Percentiles rank a stretch among this genome's conserved stretches.
Evolutionary conservation across 805 yeast genomes (phyloP).

Genomic region (Aciculoconidium aculeatum): DNA sequence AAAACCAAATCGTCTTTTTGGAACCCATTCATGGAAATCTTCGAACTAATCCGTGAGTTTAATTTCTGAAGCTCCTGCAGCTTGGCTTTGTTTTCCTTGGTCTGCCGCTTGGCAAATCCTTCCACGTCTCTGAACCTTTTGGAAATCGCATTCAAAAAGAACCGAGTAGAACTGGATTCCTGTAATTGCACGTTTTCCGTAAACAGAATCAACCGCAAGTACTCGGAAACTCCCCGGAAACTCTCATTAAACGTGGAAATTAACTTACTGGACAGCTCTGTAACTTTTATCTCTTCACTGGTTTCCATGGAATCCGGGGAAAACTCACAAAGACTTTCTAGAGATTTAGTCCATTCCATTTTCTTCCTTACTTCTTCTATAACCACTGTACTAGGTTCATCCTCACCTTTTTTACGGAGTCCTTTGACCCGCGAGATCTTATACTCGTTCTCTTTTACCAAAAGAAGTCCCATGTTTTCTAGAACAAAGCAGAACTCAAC

Average conservation of each 20-base stretch:
- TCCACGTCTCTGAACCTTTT: slow-evolving; percentile 86
- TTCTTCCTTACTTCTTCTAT: slow-evolving; percentile 32
- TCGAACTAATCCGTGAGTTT: slow-evolving; percentile 33
- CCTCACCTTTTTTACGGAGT: slow-evolving; percentile 40
- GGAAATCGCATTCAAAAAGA: slow-evolving; percentile 43
- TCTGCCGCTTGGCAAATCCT: slow-evolving; percentile 75
- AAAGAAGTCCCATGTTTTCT: slow-evolving; percentile 73
- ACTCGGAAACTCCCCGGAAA: slow-evolving; percentile 15
- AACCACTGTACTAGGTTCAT: slow-evolving; percentile 35
- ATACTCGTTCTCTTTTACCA: slow-evolving; percentile 38
- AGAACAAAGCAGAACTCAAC: slow-evolving; percentile 49
- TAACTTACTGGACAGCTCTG: slow-evolving; percentile 12
- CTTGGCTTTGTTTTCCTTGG: slow-evolving; percentile 58
- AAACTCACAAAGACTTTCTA: too few relatives aligned
- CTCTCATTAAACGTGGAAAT: slow-evolving; percentile 12
- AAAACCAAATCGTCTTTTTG: slow-evolving; percentile 71
- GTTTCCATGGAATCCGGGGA: too few relatives aligned
- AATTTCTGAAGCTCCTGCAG: slow-evolving; percentile 41
- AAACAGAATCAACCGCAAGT: slow-evolving; percentile 20
- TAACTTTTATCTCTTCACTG: slow-evolving; percentile 8
- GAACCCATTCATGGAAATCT: slow-evolving; percentile 65
- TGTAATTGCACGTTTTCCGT: slow-evolving; percentile 22
- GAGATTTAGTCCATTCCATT: slow-evolving; percentile 45
- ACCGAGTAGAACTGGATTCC: slow-evolving; percentile 16
- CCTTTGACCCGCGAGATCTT: slow-evolving; percentile 78